Evolutionary conservation across 2,329 filamentous ascomycete genomes (phyloP), one percentile per base, ranked within the genome.

Genomic region (Calonectria pseudoturangicola): DNA sequence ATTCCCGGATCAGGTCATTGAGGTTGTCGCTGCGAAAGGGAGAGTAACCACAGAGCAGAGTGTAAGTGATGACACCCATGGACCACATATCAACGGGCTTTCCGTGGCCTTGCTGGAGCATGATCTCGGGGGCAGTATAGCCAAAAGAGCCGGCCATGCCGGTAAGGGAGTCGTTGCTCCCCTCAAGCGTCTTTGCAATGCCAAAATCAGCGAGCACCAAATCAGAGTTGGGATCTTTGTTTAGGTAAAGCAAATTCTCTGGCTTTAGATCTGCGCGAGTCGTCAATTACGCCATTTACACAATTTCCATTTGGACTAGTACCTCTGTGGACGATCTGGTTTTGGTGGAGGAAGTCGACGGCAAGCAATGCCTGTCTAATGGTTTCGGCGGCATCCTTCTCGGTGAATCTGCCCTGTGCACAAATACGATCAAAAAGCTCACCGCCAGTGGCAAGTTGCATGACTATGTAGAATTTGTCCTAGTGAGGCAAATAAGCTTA

Each of bases 51-150:
- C 97, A 99, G 64, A 99, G 93, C 33, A 99, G 89, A n/a, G 97
- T 99, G 86, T 99, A 99, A 51, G 97, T 98, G 81, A 99, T 99
- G 81, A 99, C 97, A 74, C 97, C 97, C 86, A 99, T 90, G 3
- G 97, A 98, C 97, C 97, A 99, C 95, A 99, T 98, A 83, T 99
- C 97, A 39, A 98, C 97, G 4, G 97, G 95, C 86, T 98, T 99
- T 83, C 97, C 97, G 83, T 99, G 97, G 27, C 97, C 97, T 82
- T 95, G 93, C 88, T 98, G 98, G 76, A 98, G 89, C 97, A 99
- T 99, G 72, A 99, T 95, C 84, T 99, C 97, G 10, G 97, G 97
- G 1, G 97, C 97, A 25, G 97, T 97, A 81, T 99, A 99, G 68
- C 97, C 97, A 82, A 99, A 98, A 0, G 97, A 98, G 48, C 97